Percentiles rank a stretch among this genome's conserved stretches.
phyloP scores from a whole-genome alignment of 2,329 filamentous ascomycete genomes.

The Beauveria asiatica region DNA sequence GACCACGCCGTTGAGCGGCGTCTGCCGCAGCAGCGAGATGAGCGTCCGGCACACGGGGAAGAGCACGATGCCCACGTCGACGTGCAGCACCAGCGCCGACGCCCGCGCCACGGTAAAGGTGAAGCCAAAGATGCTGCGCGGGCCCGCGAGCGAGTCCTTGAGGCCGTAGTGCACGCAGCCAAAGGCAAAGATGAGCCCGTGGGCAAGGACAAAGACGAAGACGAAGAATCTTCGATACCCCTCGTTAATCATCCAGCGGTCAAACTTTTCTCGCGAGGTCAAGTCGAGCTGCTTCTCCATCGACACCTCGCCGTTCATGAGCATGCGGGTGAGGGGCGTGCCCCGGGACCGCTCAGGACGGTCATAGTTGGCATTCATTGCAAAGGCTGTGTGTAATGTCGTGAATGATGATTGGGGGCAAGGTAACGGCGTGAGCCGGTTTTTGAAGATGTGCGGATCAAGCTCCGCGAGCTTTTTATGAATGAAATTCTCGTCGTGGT shows the following conservation, averaged over 20 bases:
- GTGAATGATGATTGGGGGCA: neutral
- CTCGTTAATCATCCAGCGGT: constrained; percentile 85
- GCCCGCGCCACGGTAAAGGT: constrained; percentile 71
- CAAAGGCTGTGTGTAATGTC: neutral
- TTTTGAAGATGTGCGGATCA: neutral
- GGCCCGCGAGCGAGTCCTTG: constrained; percentile 62
- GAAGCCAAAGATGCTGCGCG: constrained; percentile 61
- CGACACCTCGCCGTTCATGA: constrained; percentile 75
- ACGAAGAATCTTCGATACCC: constrained; percentile 76
- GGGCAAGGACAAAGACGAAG: constrained; percentile 62
- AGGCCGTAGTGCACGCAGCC: constrained; percentile 72
- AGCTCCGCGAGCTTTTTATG: neutral
- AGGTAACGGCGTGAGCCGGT: neutral
- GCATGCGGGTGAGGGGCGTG: constrained; percentile 73
- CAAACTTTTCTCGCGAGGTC: constrained; percentile 62
- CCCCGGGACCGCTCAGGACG: constrained; percentile 68
- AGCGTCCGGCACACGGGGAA: constrained; percentile 78
- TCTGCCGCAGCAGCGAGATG: constrained; percentile 72
- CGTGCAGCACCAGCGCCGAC: constrained; percentile 68
- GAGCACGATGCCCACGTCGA: constrained; percentile 71
- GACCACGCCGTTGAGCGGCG: constrained; percentile 76
- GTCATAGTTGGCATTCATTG: constrained; percentile 5
- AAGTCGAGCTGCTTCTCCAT: constrained; percentile 62
- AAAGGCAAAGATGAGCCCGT: constrained; percentile 70
- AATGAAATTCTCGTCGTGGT: neutral